A percentile compares a stretch with the other conserved stretches of the same genome.
Evolutionary conservation across 805 yeast species (phyloP).

Genomic region (Torulaspora franciscae): DNA sequence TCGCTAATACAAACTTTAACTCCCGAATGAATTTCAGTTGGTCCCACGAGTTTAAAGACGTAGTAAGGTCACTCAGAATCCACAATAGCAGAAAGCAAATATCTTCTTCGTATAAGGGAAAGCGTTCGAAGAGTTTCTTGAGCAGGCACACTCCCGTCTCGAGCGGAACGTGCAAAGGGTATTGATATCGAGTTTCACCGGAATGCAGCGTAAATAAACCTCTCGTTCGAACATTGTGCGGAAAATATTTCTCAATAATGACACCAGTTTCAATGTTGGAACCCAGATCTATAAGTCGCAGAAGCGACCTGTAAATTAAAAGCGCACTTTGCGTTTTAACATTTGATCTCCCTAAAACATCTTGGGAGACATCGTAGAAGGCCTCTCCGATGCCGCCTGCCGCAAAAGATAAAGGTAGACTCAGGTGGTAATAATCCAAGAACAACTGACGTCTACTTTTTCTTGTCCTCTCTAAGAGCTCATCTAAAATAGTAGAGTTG

Average conservation of each 20-base stretch:
- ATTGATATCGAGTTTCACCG: conserved; percentile 12
- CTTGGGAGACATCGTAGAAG: conserved; percentile 11
- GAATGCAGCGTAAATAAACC: conserved; percentile 7
- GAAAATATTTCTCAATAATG: conserved; percentile 5
- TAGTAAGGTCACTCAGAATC: conserved; percentile 21
- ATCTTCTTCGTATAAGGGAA: conserved; percentile 6
- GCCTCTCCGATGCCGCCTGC: conserved; percentile 11
- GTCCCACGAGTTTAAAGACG: conserved; percentile 6
- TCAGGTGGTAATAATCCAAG: conserved; percentile 12
- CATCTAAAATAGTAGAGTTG: conserved; percentile 8
- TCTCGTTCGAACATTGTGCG: background rate
- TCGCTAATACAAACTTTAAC: conserved; percentile 16
- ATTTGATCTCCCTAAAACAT: conserved; percentile 13
- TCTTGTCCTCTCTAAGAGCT: conserved; percentile 6
- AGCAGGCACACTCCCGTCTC: conserved; percentile 11
- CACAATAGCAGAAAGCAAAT: conserved; percentile 17
- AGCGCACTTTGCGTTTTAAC: conserved; percentile 6
- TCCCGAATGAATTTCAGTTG: conserved; percentile 19
- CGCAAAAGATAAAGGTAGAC: conserved; percentile 20
- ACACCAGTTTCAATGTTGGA: conserved; percentile 10
- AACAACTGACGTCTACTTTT: conserved; percentile 15
- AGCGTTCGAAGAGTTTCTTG: background rate
- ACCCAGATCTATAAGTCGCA: conserved; percentile 22
- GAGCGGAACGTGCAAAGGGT: conserved; percentile 18
- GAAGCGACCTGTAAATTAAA: conserved; percentile 11